Evolutionary conservation across 768 basidiomycete species (phyloP).

Genomic region (Boletus pseudopeckii): DNA sequence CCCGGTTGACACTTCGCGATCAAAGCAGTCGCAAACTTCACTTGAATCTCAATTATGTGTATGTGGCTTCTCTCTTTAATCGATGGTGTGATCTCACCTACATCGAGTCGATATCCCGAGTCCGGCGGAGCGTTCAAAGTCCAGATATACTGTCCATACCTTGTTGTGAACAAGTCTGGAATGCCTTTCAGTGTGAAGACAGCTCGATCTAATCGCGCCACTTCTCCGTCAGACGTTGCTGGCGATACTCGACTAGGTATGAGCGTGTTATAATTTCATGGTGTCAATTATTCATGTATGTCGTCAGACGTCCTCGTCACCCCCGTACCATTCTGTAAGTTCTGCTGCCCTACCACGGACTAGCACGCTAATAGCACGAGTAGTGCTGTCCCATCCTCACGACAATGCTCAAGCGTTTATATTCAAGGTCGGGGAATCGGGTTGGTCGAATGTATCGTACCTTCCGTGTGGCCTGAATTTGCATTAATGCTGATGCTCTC

Average conservation of each 20-base stretch:
- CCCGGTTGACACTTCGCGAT: constrained; percentile 69
- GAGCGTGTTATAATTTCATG: constrained; percentile 8
- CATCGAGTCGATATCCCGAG: constrained; percentile 66
- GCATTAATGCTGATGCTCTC: constrained; percentile 4
- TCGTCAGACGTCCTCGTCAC: constrained; percentile 44
- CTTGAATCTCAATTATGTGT: constrained; percentile 89
- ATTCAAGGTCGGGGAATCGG: constrained; percentile 75
- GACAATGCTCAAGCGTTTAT: constrained; percentile 81
- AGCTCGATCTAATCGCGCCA: constrained; percentile 55
- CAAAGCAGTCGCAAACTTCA: constrained; percentile 70
- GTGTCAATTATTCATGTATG: constrained; percentile 10
- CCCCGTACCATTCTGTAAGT: constrained; percentile 79
- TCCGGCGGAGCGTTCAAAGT: constrained; percentile 96
- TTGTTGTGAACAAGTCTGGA: constrained; percentile 91
- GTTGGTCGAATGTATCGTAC: constrained; percentile 77
- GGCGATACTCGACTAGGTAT: constrained; percentile 69
- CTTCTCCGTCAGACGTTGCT: constrained; percentile 74
- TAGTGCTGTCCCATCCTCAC: constrained; percentile 84
- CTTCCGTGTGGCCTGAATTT: constrained; percentile 2
- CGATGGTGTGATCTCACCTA: constrained; percentile 6
- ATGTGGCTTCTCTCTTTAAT: constrained; percentile 29
- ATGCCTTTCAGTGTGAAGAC: constrained; percentile 75
- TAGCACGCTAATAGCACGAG: not conserved
- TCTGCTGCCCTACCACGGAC: not conserved
- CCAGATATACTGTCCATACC: constrained; percentile 87